phyloP scores from a whole-genome alignment of 2,329 filamentous ascomycete genomes.

The Amesomyces nigricolor region DNA sequence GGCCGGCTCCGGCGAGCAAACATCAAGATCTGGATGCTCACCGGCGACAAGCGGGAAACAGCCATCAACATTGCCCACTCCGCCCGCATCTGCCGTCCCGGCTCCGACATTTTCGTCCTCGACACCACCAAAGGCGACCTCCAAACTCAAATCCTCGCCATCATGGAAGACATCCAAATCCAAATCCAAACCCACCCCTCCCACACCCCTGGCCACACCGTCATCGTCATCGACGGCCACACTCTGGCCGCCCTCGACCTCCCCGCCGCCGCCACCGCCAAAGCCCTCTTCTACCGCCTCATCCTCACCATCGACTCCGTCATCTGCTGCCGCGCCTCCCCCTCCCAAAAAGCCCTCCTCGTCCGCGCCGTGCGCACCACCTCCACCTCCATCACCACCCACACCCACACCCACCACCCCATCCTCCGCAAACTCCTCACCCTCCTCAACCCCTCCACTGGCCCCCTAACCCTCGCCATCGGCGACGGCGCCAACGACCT shows the following conservation, averaged over 20 bases:
- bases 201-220: constrained; percentile 58
- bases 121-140: constrained; percentile 60
- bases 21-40: constrained; percentile 96
- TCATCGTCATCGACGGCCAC: constrained; percentile 73
- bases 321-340: constrained; percentile 82
- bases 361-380: constrained; percentile 63
- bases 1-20: constrained; percentile 82
- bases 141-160: constrained; percentile 58
- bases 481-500: constrained; percentile 92
- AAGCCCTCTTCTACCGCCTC: constrained; percentile 69
- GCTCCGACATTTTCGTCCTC: constrained; percentile 74
- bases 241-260: constrained; percentile 68
- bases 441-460: constrained; percentile 54
- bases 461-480: constrained; percentile 77
- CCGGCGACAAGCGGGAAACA: constrained; percentile 86
- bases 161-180: constrained; percentile 38
- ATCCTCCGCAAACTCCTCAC: constrained; percentile 9
- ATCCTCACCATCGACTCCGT: constrained; percentile 74
- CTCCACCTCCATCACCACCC: constrained; percentile 31
- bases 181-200: constrained; percentile 49
- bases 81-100: constrained; percentile 64
- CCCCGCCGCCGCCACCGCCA: constrained; percentile 35
- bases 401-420: neutral
- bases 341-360: constrained; percentile 75
- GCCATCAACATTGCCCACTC: constrained; percentile 90